Conservation (phyloP, 1,284 basidiomycete genomes). For the Phlebopus sp. region DNA sequence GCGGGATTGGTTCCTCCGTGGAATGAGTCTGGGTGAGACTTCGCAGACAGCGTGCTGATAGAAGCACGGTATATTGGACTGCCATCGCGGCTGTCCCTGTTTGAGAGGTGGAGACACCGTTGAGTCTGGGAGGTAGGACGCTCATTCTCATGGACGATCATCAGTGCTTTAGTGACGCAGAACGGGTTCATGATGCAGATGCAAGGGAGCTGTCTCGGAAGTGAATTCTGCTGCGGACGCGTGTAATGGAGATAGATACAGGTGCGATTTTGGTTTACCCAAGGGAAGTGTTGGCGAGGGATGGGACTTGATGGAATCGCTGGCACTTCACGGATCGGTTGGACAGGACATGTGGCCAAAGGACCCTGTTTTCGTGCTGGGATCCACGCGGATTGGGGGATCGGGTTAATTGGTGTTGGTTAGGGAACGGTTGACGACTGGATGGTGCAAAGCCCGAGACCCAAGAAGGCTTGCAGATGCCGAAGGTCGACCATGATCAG, state of each 20-base stretch:
- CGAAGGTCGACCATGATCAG: not conserved
- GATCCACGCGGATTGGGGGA: constrained; percentile 5
- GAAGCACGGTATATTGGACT: not conserved
- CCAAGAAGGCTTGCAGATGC: not conserved
- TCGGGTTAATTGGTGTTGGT: not conserved
- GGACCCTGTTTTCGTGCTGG: constrained; percentile 8
- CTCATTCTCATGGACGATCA: no score
- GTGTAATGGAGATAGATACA: constrained; percentile 1
- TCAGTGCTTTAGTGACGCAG: no score
- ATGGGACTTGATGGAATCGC: not conserved
- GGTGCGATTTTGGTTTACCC: constrained; percentile 1
- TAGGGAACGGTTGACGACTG: not conserved
- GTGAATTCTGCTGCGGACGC: not conserved
- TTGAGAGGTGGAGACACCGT: not conserved
- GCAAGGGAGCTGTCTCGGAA: not conserved
- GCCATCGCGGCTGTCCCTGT: not conserved
- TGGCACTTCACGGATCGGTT: not conserved
- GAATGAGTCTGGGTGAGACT: not conserved
- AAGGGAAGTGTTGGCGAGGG: not conserved
- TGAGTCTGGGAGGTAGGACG: not conserved
- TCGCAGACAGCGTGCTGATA: not conserved
- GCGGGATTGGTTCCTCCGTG: not conserved
- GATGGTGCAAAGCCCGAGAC: not conserved
- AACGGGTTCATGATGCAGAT: no score
- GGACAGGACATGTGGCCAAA: not conserved